Evolutionary conservation across 148 eudicot species (phyloP).

Genomic region (Vaccinium vitisidaea): DNA sequence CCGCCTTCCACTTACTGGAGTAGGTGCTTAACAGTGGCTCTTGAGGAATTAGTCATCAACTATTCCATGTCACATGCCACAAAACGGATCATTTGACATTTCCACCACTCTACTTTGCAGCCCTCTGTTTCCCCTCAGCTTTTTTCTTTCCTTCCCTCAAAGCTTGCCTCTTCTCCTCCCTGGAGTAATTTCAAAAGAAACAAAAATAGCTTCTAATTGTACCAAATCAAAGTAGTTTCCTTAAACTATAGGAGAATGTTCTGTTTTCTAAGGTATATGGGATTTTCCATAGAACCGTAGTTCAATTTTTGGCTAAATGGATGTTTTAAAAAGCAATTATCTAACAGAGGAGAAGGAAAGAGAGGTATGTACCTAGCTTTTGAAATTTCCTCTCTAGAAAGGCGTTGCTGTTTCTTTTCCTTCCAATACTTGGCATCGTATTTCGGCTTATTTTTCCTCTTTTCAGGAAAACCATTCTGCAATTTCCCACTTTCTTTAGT

Average conservation of each 20-base stretch:
- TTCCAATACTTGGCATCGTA: neutral
- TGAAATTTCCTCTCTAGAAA: slow-evolving; percentile 8
- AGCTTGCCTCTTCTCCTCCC: slow-evolving; percentile 43
- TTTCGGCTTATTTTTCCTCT: neutral
- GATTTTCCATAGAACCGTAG: neutral
- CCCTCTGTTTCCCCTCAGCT: slow-evolving; percentile 22
- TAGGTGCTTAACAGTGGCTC: neutral
- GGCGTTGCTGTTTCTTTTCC: slow-evolving; percentile 15
- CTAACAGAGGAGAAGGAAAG: neutral
- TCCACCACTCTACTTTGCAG: slow-evolving; percentile 15
- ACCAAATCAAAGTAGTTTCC: neutral
- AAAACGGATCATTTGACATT: slow-evolving; percentile 16
- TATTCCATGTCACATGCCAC: neutral
- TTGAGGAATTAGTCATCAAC: neutral
- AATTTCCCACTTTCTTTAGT: slow-evolving; percentile 22
- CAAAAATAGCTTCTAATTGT: neutral
- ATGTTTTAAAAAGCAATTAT: neutral
- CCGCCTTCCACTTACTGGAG: neutral
- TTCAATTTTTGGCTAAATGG: neutral
- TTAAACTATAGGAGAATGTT: neutral
- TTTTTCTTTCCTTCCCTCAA: slow-evolving; percentile 61
- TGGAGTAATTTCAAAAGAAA: slow-evolving; percentile 17
- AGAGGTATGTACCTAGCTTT: slow-evolving; percentile 17
- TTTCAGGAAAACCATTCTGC: neutral
- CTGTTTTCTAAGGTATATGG: slow-evolving; percentile 4